Percentiles rank a stretch among this genome's conserved stretches.
Evolutionary conservation across 805 yeast genomes (phyloP).

Genomic region (Zygosaccharomyces kombuchaensis): DNA sequence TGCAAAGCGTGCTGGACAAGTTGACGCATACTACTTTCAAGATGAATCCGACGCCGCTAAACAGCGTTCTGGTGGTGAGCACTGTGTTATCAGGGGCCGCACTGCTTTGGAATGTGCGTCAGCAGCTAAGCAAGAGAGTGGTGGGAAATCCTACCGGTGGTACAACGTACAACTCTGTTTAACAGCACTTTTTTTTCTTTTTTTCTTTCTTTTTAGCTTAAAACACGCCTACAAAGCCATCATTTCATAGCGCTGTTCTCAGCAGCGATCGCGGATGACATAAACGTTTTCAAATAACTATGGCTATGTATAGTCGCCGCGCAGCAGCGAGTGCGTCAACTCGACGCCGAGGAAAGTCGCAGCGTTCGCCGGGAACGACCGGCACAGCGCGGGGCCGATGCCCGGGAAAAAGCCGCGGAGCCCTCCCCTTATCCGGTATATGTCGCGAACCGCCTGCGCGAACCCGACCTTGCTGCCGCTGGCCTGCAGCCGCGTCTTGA

Average conservation of each 20-base stretch:
- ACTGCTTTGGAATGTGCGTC: constrained; percentile 6
- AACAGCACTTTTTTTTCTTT: too few species aligned
- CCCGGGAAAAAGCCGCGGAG: constrained; percentile 95
- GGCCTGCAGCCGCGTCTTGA: constrained; percentile 51
- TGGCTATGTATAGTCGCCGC: neutral
- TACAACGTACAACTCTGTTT: too few species aligned
- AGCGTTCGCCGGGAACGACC: constrained; percentile 99
- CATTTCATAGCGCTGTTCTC: too few species aligned
- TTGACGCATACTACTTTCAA: constrained; percentile 62
- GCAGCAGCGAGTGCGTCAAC: constrained; percentile 13
- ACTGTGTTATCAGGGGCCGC: constrained; percentile 41
- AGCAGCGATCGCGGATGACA: too few species aligned
- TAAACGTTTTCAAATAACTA: too few species aligned
- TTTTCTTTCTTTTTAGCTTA: too few species aligned
- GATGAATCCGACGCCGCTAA: constrained; percentile 79
- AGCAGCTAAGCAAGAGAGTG: constrained; percentile 4
- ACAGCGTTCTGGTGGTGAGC: constrained; percentile 47
- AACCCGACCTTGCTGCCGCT: constrained; percentile 46
- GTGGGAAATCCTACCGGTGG: too few species aligned
- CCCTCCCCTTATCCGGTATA: constrained; percentile 68
- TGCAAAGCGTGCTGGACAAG: constrained; percentile 65
- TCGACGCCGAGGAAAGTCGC: constrained; percentile 97
- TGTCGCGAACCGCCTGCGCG: constrained; percentile 57
- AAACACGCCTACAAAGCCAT: too few species aligned
- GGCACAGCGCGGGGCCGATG: constrained; percentile 86